phyloP scores from a whole-genome alignment of 768 basidiomycete genomes.

The Serendipita sp. region DNA sequence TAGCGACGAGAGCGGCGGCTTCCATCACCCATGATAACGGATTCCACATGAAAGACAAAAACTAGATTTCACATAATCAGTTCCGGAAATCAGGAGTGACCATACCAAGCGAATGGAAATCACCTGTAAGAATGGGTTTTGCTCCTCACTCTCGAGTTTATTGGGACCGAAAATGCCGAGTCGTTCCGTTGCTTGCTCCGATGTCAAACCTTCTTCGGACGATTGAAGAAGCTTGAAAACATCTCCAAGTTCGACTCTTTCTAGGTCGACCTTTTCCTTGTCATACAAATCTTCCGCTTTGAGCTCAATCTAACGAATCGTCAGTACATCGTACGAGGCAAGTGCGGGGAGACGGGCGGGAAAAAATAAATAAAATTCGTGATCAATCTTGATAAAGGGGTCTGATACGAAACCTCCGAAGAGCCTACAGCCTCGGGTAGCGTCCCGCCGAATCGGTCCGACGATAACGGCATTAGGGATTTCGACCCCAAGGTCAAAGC shows the following conservation, averaged over 20 bases:
- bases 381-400: not conserved
- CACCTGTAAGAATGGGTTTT: conserved; percentile 81
- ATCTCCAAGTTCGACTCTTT: conserved; percentile 91
- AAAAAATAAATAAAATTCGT: not conserved
- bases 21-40: conserved; percentile 99
- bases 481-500: no score
- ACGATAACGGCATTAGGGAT: not conserved
- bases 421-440: no score
- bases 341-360: not conserved
- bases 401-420: not conserved
- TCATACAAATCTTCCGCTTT: conserved; percentile 91
- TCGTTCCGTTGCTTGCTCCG: conserved; percentile 67
- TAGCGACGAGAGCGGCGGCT: conserved; percentile 85
- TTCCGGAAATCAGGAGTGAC: not conserved
- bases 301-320: conserved; percentile 51
- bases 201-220: conserved; percentile 58
- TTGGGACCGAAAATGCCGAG: conserved; percentile 91
- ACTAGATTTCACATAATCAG: conserved; percentile 27
- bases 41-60: conserved; percentile 99
- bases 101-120: conserved; percentile 10
- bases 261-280: conserved; percentile 98
- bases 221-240: conserved; percentile 95
- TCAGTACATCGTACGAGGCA: not conserved
- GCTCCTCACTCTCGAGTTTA: conserved; percentile 81
- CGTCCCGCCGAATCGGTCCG: not conserved